Base-by-base conservation (phyloP, 129 eudicot genomes). In the Cynara cardunculus region DNA sequence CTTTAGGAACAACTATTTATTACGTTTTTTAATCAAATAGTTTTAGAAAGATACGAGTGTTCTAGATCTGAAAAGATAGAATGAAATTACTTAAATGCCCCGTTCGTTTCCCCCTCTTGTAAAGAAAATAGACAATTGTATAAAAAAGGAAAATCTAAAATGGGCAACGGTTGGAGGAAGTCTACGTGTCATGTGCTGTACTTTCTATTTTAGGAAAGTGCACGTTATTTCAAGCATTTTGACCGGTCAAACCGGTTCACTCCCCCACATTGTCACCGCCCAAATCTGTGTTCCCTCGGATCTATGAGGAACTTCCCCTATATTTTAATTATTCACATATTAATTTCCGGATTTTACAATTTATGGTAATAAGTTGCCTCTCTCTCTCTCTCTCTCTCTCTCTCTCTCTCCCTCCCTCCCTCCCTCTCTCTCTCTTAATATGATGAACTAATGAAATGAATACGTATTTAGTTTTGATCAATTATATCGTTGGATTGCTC, bases 121-220 rank as follows among this genome's bases (percentile, higher is more conserved):
- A 12, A 41, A 41, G 53, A 41, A 41, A 41, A 0, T 41, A 41
- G n/a, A 46, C 59, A 13, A 46, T 46, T 46, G 19, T 16, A 19
- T 56, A 5, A 1, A 56, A 56, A 18, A 2, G 65, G n/a, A 18
- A 56, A n/a, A 56, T 56, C 9, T 56, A 18, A 56, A 56, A 56
- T 18, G 64, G 24, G 64, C 22, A 53, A 49, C 64, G 64, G 24
- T 56, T 56, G 7, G 24, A 18, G 4, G 8, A 5, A 56, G n/a
- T 26, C 37, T 65, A 64, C 73, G 26, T 77, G 81, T 78, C 64
- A 67, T 78, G 81, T 67, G 81, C 41, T 78, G 81, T 78, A 25
- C 44, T 78, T 77, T 39, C 81, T 26, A 67, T 39, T 35, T 66
- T 37, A 37, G 81, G 81, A 39, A 78, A 37, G 64, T 78, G 22